A percentile compares a stretch with the other conserved stretches of the same genome.
Evolutionary conservation across 192 early-diverging fungal species (phyloP).

Genomic region (Entophlyctis helioformis): DNA sequence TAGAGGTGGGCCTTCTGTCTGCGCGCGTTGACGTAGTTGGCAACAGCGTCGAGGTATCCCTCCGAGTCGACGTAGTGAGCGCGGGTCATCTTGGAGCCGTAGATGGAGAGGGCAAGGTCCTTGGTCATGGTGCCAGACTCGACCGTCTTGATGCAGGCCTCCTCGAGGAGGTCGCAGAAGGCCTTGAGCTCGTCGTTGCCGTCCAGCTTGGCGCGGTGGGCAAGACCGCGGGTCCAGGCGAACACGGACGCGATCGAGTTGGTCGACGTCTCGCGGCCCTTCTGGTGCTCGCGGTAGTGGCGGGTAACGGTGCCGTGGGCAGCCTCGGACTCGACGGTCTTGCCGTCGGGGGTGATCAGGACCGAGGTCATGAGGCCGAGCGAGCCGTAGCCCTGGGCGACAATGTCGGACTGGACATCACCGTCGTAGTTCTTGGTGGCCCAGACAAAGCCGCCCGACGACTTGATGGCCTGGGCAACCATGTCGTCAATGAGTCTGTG

Average conservation of each 20-base stretch:
- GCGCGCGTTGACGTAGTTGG: conserved; percentile 27
- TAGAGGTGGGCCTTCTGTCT: too few species aligned
- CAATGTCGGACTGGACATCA: conserved; percentile 90
- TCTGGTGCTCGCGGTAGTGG: conserved; percentile 89
- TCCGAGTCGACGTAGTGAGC: conserved; percentile 79
- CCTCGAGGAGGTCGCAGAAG: conserved; percentile 73
- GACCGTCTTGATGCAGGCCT: conserved; percentile 82
- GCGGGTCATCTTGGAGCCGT: conserved; percentile 58
- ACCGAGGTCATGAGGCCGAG: conserved; percentile 96
- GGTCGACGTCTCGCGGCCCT: conserved; percentile 83
- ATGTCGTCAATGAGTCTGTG: conserved; percentile 98
- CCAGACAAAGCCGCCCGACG: conserved; percentile 85
- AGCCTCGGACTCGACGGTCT: conserved; percentile 88
- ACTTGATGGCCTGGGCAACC: conserved; percentile 96
- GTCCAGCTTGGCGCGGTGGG: conserved; percentile 91
- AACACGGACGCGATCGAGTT: conserved; percentile 97
- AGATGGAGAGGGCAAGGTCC: conserved; percentile 91
- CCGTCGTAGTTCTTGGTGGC: conserved; percentile 93
- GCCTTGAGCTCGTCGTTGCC: conserved; percentile 55
- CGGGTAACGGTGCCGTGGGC: conserved; percentile 96
- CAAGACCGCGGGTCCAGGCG: conserved; percentile 79
- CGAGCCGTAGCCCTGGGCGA: conserved; percentile 91
- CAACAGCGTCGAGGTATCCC: conserved; percentile 80
- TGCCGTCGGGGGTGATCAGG: conserved; percentile 82
- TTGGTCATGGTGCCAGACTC: conserved; percentile 90